Conservation (phyloP, 2,329 filamentous ascomycete species). For the Tympanopsis confertula region DNA sequence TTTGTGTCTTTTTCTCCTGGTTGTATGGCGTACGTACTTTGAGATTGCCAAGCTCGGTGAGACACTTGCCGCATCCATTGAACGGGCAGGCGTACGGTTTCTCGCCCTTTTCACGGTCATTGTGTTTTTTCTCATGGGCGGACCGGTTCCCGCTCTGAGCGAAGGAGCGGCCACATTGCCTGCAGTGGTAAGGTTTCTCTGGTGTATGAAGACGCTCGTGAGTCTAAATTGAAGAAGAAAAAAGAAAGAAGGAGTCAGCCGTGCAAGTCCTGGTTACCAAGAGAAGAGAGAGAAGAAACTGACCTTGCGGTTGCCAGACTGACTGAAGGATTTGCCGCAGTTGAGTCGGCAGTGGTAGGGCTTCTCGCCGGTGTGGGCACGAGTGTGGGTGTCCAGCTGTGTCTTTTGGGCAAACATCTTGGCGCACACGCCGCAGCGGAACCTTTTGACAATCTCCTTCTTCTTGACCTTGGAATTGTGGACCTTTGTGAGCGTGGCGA, state of each 20-base stretch:
- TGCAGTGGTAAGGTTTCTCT: slow-evolving; percentile 72
- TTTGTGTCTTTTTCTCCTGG: neutral
- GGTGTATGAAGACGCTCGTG: slow-evolving; percentile 81
- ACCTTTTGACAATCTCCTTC: slow-evolving; percentile 58
- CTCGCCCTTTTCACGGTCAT: slow-evolving; percentile 32
- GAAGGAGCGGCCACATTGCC: slow-evolving; percentile 70
- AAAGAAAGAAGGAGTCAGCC: slow-evolving; percentile 30
- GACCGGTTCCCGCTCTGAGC: slow-evolving; percentile 77
- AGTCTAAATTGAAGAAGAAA: slow-evolving; percentile 38
- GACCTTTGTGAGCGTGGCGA: slow-evolving; percentile 11
- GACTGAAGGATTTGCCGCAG: slow-evolving; percentile 74
- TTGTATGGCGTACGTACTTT: slow-evolving; percentile 44
- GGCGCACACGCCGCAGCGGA: slow-evolving; percentile 60
- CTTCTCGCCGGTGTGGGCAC: slow-evolving; percentile 80
- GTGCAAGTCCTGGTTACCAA: slow-evolving; percentile 35
- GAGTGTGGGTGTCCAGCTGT: slow-evolving; percentile 78
- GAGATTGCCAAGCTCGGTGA: slow-evolving; percentile 82
- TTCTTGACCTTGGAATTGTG: slow-evolving; percentile 19
- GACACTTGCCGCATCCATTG: slow-evolving; percentile 75
- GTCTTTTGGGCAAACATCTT: slow-evolving; percentile 87
- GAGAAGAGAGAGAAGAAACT: slow-evolving; percentile 8
- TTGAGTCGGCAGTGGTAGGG: slow-evolving; percentile 70
- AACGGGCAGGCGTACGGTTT: slow-evolving; percentile 75
- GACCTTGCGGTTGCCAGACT: slow-evolving; percentile 82
- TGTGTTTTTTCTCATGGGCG: slow-evolving; percentile 72